Percentiles rank a stretch among this genome's conserved stretches.
Evolutionary conservation across 1,284 basidiomycete genomes (phyloP).

Genomic region (Caloboletus firmus): DNA sequence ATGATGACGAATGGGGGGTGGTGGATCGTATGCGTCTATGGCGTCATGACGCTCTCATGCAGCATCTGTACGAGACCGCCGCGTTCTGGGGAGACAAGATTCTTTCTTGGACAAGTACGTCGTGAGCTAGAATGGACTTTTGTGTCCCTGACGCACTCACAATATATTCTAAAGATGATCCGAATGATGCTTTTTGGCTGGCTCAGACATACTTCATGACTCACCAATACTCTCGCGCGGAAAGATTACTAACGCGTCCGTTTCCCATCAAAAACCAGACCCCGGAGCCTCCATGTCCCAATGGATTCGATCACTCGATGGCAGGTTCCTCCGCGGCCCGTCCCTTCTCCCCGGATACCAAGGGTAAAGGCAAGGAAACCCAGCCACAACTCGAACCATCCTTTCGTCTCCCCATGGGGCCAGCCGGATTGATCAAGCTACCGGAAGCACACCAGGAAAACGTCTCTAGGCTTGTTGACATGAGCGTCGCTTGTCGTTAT

Average conservation of each 20-base stretch:
- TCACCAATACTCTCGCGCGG: slow-evolving; percentile 92
- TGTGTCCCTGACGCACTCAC: slow-evolving; percentile 14
- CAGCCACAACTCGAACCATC: slow-evolving; percentile 41
- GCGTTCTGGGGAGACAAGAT: slow-evolving; percentile 99
- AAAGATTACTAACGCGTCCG: slow-evolving; percentile 84
- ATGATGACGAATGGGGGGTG: slow-evolving; percentile 72
- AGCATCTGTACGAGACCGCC: slow-evolving; percentile 96
- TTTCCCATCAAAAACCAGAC: slow-evolving; percentile 57
- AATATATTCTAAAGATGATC: slow-evolving; percentile 61
- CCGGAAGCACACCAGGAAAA: slow-evolving; percentile 58
- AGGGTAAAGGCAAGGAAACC: slow-evolving; percentile 64
- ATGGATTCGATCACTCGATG: slow-evolving; percentile 43
- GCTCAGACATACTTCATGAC: slow-evolving; percentile 97
- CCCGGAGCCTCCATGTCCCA: slow-evolving; percentile 38
- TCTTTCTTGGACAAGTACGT: slow-evolving; percentile 89
- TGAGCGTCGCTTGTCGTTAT: slow-evolving; percentile 90
- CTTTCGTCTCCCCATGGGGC: slow-evolving; percentile 65
- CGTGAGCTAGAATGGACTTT: neutral
- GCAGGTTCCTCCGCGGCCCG: slow-evolving; percentile 22
- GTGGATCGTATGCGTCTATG: slow-evolving; percentile 95
- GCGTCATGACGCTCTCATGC: slow-evolving; percentile 97
- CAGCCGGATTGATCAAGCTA: slow-evolving; percentile 65
- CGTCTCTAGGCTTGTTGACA: slow-evolving; percentile 81
- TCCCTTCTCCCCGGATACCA: slow-evolving; percentile 35
- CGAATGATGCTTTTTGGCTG: slow-evolving; percentile 98